Conservation (phyloP, 495 filamentous ascomycete genomes). For the Hapsidospora chrysogenum region DNA sequence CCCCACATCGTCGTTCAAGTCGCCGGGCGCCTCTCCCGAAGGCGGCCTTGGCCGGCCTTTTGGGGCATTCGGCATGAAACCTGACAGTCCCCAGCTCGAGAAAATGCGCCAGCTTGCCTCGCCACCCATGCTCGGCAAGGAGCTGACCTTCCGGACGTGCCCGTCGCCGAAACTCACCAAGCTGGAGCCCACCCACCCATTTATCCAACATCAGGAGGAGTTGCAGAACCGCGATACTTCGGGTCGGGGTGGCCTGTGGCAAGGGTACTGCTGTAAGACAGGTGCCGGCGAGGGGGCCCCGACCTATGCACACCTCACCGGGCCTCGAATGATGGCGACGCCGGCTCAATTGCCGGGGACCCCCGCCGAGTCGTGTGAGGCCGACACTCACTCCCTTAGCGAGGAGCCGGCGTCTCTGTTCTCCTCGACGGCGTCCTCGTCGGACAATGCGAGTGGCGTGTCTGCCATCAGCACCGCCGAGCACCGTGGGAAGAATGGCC, state of each 20-base stretch:
- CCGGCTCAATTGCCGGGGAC: constrained; percentile 12
- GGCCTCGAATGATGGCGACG: constrained; percentile 20
- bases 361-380: constrained; percentile 19
- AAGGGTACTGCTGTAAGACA: constrained; percentile 40
- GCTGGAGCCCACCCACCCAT: constrained; percentile 43
- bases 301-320: constrained; percentile 14
- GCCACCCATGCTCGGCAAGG: constrained; percentile 73
- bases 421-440: constrained; percentile 2
- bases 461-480: constrained; percentile 6
- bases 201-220: constrained; percentile 13
- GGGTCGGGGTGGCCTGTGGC: constrained; percentile 44
- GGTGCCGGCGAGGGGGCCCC: constrained; percentile 18
- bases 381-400: constrained; percentile 13
- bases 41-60: constrained; percentile 17
- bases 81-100: constrained; percentile 10
- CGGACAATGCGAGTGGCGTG: too few relatives aligned
- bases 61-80: constrained; percentile 8
- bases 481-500: constrained; percentile 13
- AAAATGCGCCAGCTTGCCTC: constrained; percentile 31
- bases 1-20: background rate
- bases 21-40: constrained; percentile 1
- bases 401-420: constrained; percentile 10
- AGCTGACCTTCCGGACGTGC: constrained; percentile 61
- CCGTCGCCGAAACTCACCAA: constrained; percentile 64
- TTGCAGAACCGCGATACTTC: constrained; percentile 31